Evolutionary conservation across 176 grass and related monocot species (phyloP), one percentile per base, ranked within the genome.

Genomic region (Zoysia pacifica): DNA sequence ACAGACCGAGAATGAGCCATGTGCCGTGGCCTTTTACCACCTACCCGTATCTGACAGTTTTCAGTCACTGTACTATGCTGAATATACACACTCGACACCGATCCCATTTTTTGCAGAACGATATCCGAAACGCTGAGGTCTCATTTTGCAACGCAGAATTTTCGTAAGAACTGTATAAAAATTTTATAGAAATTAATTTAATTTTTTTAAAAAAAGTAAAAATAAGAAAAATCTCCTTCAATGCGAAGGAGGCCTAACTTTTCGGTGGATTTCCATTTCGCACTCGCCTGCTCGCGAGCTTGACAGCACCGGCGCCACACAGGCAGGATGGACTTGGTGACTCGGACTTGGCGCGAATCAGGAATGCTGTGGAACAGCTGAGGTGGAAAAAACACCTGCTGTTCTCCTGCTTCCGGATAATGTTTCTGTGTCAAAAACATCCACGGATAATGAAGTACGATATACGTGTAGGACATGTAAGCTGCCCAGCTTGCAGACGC

Each of bases 301-400:
- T 41, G 64, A 52, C 82, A 61, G 64, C 49, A 39, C 65, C 51
- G 6, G 65, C n/a, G 79, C 79, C 85, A 82, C 79, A 77, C 35
- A 72, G 56, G 48, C 73, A 71, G 79, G 73, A 87, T 87, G 47
- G 59, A n/a, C 48, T 42, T n/a, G 55, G 3, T 72, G 55, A 56
- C 20, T 65, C 65, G 76, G 73, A 78, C 49, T 65, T 37, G 64
- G 65, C 73, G 14, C 69, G 39, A 62, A 61, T 69, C 35, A 48
- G 45, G 69, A 73, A 44, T 2, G 69, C 52, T 58, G 62, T 48
- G 19, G 61, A 60, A 16, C 52, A 84, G 44, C 52, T 70, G 82
- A 77, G 16, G 65, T 70, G 65, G 64, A 42, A 40, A 46, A 39
- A 42, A 38, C 19, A 63, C 62, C 12, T 10, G 19, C 13, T 36